Evolutionary conservation across 2,329 filamentous ascomycete genomes (phyloP), one percentile per base, ranked within the genome.

Genomic region (Fusarium cyanostomum): DNA sequence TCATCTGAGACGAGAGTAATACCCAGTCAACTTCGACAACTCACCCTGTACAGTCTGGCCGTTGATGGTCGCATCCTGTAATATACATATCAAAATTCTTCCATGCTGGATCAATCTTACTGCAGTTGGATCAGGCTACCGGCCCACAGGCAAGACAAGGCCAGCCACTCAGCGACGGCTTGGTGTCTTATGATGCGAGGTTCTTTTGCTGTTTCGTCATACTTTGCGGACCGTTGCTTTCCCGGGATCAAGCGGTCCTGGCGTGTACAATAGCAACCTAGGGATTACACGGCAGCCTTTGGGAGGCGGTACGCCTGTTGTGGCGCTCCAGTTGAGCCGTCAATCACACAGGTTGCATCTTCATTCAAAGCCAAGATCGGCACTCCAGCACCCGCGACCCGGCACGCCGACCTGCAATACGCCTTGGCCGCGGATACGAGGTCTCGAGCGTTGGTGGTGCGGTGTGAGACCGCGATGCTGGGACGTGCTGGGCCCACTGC

Each of bases 11-110:
- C 60, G 63, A 71, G 52, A 67, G 33, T 56, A 62, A 71, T 66
- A 68, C 63, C 67, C 67, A 69, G 55, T 64, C 52, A 41, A 68
- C 56, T 62, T 58, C 56, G 60, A 69, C 56, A 56, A 49, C 59
- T 59, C 64, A 62, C 39, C 64, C 37, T 71, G 69, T 70, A 68
- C 69, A 70, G 61, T 64, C 58, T 69, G 69, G 61, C 66, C 56
- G 43, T 42, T 59, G 48, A 57, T 54, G 59, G 61, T 64, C 66
- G 58, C 67, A 64, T 44, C 66, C 67, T 71, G 69, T 71, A 71
- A 71, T 66, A 70, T 71, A 71, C 63, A 68, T 62, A 58, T 56
- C 68, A 68, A 67, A 57, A 55, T 43, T 63, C 52, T 58, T 59
- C 45, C 59, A 42, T 59, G 53, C 54, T 59, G 64, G 55, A 56